Evolutionary conservation across 495 filamentous ascomycete species (phyloP).

Genomic region (Patellaria atrata): DNA sequence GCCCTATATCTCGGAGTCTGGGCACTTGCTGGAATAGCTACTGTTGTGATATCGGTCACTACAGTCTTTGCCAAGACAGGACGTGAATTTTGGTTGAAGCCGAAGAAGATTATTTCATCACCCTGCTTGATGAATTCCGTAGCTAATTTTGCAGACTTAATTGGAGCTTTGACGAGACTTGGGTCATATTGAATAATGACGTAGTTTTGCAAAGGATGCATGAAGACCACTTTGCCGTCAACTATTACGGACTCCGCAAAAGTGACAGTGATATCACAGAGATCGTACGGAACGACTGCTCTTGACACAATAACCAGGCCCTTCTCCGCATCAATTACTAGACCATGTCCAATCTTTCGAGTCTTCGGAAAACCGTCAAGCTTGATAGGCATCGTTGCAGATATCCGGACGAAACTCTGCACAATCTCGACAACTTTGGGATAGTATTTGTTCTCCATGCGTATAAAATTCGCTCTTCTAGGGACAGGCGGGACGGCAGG

Average conservation of each 20-base stretch:
- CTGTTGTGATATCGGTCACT: slow-evolving; percentile 93
- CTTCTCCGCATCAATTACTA: slow-evolving; percentile 92
- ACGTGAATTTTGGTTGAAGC: slow-evolving; percentile 88
- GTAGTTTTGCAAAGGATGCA: slow-evolving; percentile 98
- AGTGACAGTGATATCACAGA: slow-evolving; percentile 89
- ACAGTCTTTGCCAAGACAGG: slow-evolving; percentile 89
- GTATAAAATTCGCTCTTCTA: slow-evolving; percentile 74
- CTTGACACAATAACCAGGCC: slow-evolving; percentile 85
- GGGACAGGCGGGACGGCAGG: slow-evolving; percentile 56
- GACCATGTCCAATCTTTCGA: slow-evolving; percentile 82
- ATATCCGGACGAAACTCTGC: slow-evolving; percentile 84
- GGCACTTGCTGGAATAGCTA: slow-evolving; percentile 86
- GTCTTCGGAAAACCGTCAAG: slow-evolving; percentile 90
- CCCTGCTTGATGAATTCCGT: slow-evolving; percentile 72
- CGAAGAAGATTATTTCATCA: slow-evolving; percentile 85
- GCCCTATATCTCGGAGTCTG: slow-evolving; percentile 87
- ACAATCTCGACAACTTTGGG: slow-evolving; percentile 84
- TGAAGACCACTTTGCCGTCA: slow-evolving; percentile 83
- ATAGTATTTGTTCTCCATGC: slow-evolving; percentile 75
- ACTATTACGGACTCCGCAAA: slow-evolving; percentile 94
- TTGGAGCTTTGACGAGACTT: slow-evolving; percentile 77
- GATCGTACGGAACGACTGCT: slow-evolving; percentile 87
- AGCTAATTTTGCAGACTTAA: slow-evolving; percentile 75
- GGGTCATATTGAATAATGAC: slow-evolving; percentile 92
- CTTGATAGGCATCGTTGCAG: slow-evolving; percentile 85